These are phyloP conservation scores for Colletotrichum phormii DNA, from an alignment of 2,329 filamentous ascomycete species.

Conservation along the genomic window DNA sequence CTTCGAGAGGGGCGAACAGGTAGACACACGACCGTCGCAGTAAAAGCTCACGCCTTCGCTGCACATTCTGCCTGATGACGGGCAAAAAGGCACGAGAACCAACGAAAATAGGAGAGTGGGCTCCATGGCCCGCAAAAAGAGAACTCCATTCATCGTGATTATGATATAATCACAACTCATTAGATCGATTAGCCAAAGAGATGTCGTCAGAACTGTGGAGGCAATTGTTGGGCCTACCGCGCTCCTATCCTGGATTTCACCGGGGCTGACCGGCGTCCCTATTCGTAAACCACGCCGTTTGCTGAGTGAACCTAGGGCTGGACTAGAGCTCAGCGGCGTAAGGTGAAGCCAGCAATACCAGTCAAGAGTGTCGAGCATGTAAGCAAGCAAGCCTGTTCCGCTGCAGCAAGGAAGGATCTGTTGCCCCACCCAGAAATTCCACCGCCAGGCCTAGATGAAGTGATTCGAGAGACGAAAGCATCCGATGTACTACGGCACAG, in stretches of 20 bases:
- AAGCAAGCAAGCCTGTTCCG: slow-evolving; percentile 14
- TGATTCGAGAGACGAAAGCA: slow-evolving; percentile 3
- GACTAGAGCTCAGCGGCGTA: background rate
- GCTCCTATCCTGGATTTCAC: background rate
- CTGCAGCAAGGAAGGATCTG: slow-evolving; percentile 6
- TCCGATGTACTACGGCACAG: slow-evolving; percentile 7
- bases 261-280: background rate
- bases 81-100: background rate
- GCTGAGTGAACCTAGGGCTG: background rate
- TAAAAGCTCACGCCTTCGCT: background rate
- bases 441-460: slow-evolving; percentile 26
- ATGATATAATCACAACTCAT: slow-evolving; percentile 30
- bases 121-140: slow-evolving; percentile 6
- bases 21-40: background rate
- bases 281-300: background rate
- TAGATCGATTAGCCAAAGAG: slow-evolving; percentile 15
- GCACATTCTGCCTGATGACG: too few species aligned
- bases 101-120: background rate
- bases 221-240: background rate
- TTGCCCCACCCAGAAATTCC: background rate
- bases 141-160: background rate
- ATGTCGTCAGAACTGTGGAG: slow-evolving; percentile 9
- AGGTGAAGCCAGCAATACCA: background rate
- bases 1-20: background rate
- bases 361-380: slow-evolving; percentile 6